These are phyloP conservation scores for Pythium brassicae DNA, from an alignment of 352 stramenopile genomes.

Conservation along the genomic window DNA sequence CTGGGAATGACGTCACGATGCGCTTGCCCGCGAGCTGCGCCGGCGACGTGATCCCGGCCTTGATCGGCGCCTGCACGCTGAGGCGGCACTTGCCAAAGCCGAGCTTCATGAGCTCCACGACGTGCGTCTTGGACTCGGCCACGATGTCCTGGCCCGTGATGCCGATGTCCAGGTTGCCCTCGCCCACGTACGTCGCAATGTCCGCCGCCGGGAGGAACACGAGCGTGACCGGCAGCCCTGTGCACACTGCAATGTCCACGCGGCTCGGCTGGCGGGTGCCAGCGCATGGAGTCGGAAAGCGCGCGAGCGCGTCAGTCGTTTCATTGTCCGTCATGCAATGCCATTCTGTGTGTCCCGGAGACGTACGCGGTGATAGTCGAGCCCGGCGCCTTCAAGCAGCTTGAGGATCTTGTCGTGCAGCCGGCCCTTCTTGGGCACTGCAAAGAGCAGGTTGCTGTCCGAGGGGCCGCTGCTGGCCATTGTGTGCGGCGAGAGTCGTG, in stretches of 20 bases:
- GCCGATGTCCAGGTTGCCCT: conserved; percentile 98
- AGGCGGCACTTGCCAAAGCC: conserved; percentile 96
- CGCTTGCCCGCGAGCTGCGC: conserved; percentile 89
- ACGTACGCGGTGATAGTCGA: conserved; percentile 92
- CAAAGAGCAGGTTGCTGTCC: conserved; percentile 86
- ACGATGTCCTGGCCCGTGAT: conserved; percentile 97
- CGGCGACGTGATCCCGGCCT: conserved; percentile 79
- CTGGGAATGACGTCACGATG: conserved; percentile 97
- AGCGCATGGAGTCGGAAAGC: too few relatives aligned
- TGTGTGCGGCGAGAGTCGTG: not conserved
- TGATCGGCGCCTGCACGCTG: conserved; percentile 93
- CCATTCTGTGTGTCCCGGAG: too few relatives aligned
- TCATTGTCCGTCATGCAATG: not conserved
- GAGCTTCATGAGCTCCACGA: conserved; percentile 92
- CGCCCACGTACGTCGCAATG: conserved; percentile 97
- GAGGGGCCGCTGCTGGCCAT: conserved; percentile 18
- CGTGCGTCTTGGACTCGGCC: conserved; percentile 86
- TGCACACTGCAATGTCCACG: conserved; percentile 93
- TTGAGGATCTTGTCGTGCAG: conserved; percentile 96
- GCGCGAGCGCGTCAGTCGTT: not conserved
- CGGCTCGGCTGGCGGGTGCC: conserved; percentile 58
- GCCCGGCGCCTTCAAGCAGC: conserved; percentile 93
- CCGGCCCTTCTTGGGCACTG: conserved; percentile 97
- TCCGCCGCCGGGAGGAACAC: conserved; percentile 97
- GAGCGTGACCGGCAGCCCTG: conserved; percentile 93